These are phyloP conservation scores for Backusella sp. DNA, from an alignment of 192 early-diverging fungal species.

Conservation along the genomic window DNA sequence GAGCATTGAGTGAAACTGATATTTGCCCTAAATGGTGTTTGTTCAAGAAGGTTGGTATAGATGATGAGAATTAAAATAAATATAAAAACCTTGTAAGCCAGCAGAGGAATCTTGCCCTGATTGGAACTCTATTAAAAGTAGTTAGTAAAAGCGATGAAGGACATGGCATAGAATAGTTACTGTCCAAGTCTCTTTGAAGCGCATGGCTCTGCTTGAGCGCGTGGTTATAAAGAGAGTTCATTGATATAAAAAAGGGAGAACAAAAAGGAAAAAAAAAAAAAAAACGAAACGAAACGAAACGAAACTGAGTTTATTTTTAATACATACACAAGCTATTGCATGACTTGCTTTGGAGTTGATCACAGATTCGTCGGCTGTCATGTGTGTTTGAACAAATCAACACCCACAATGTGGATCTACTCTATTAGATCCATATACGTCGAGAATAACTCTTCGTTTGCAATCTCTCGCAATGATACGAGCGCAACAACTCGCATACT, in stretches of 20 bases:
- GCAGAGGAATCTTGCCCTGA: constrained; percentile 53
- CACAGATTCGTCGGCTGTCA: neutral
- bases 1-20: constrained; percentile 43
- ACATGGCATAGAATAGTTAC: constrained; percentile 7
- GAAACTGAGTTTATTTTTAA: neutral
- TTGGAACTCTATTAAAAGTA: constrained; percentile 36
- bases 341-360: neutral
- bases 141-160: neutral
- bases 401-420: neutral
- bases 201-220: constrained; percentile 56
- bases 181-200: constrained; percentile 49
- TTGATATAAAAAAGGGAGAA: constrained; percentile 15
- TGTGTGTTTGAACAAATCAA: neutral
- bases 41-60: neutral
- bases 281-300: too few relatives aligned
- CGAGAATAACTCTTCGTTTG: constrained; percentile 45
- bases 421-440: constrained; percentile 41
- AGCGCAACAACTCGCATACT: constrained; percentile 33
- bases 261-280: neutral
- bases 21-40: constrained; percentile 47
- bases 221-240: constrained; percentile 61
- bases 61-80: neutral
- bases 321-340: neutral
- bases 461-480: constrained; percentile 30
- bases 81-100: constrained; percentile 54